Evolutionary conservation across 495 filamentous ascomycete genomes (phyloP).

Genomic region (Jackrogersella minutella): DNA sequence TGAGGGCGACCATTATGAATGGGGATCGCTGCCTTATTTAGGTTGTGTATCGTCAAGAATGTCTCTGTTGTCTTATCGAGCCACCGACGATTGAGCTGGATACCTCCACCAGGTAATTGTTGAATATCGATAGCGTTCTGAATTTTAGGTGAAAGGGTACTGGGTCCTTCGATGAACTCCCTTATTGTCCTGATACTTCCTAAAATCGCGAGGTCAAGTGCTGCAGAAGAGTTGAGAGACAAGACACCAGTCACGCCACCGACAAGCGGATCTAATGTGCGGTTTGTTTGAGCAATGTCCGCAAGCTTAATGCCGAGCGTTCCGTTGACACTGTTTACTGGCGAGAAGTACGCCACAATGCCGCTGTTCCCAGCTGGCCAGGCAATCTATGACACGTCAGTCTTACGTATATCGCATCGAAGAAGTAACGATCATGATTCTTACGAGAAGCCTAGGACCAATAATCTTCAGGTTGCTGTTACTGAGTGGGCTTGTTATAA

Average conservation of each 20-base stretch:
- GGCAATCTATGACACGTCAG: constrained; percentile 52
- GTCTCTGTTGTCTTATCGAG: constrained; percentile 68
- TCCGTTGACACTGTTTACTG: constrained; percentile 62
- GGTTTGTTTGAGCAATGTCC: constrained; percentile 49
- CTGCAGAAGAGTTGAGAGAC: constrained; percentile 64
- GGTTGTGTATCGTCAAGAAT: constrained; percentile 53
- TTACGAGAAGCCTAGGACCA: constrained; percentile 60
- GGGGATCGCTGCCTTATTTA: constrained; percentile 37
- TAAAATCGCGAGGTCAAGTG: constrained; percentile 61
- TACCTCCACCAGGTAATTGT: constrained; percentile 49
- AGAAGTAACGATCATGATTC: neutral
- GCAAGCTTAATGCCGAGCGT: constrained; percentile 60
- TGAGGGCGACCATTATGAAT: constrained; percentile 53
- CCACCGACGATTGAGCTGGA: constrained; percentile 62
- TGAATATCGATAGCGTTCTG: constrained; percentile 57
- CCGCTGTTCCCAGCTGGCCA: constrained; percentile 74
- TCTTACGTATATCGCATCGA: constrained; percentile 1
- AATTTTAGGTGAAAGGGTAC: constrained; percentile 58
- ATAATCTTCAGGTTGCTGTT: constrained; percentile 63
- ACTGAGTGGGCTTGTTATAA: constrained; percentile 64
- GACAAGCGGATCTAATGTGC: constrained; percentile 47
- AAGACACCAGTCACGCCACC: constrained; percentile 62
- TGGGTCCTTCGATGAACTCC: constrained; percentile 67
- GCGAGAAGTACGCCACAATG: constrained; percentile 60
- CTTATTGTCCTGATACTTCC: constrained; percentile 69